Base-by-base conservation (phyloP, 495 filamentous ascomycete genomes). In the Echria macrotheca region DNA sequence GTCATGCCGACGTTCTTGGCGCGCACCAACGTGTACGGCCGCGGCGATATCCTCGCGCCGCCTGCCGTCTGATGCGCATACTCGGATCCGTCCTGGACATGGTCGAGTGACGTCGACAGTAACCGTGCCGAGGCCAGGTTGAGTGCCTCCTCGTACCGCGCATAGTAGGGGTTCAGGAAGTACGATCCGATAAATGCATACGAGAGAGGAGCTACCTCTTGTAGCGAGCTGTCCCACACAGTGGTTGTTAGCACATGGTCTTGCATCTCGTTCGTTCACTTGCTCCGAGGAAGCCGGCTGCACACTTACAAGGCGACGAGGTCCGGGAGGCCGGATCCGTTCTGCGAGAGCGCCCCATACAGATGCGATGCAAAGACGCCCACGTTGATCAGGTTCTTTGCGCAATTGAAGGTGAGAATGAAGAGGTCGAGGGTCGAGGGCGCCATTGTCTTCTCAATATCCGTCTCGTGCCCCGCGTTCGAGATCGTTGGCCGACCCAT, bases 361-460 rank as follows among this genome's bases (percentile, higher is more conserved):
- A 97, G 71, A 58, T 89, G 80, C 3, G 76, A 54, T 12, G 86
- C 80, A 58, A 93, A 89, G 45, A 73, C 67, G 15, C 78, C 69
- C 21, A 77, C 67, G 51, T 85, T 70, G 58, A 90, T 81, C 17
- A 78, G 65, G 40, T 74, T 75, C 39, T 83, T 78, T 12, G 79
- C 93, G 58, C 90, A 96, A 64, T 98, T 98, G 68, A 91, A 94
- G 24, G 93, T 96, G 26, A 95, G 67, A 32, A 94, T 74, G 60
- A 93, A 89, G 41, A 90, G 57, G 44, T 76, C 71, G 26, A 76
- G 51, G 22, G 63, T 61, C 18, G 67, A 63, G 15, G 56, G 56
- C 33, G 53, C 50, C 63, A 65, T 68, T 15, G 55, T 44, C 28
- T 26, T 22, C 14, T 37, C 23, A 22, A 38, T 35, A 36, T 35